A percentile compares a stretch with the other conserved stretches of the same genome.
Conservation (phyloP, 2,329 filamentous ascomycete species). For the Botryotinia convoluta region DNA sequence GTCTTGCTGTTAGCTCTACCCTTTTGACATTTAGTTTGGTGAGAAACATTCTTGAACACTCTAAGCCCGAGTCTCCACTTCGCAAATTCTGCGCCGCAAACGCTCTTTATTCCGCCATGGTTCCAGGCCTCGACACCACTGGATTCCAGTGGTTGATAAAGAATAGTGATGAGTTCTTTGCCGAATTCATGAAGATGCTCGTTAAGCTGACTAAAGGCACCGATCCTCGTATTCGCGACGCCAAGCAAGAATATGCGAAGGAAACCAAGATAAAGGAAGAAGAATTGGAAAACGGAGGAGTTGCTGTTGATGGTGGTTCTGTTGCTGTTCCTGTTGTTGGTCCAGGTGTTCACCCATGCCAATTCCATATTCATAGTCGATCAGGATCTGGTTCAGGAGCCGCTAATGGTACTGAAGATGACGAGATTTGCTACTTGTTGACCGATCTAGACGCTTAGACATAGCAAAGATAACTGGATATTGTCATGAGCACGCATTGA, state of each 20-base stretch:
- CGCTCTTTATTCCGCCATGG: constrained; percentile 19
- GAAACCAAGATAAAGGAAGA: not conserved
- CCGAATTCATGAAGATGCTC: constrained; percentile 26
- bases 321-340: not conserved
- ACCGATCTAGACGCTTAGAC: not conserved
- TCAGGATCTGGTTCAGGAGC: not conserved
- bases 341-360: constrained; percentile 23
- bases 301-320: not conserved
- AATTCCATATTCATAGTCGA: constrained; percentile 21
- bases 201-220: not conserved
- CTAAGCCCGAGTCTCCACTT: constrained; percentile 18
- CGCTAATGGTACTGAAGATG: not conserved
- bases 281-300: not conserved
- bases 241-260: not conserved
- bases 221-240: constrained; percentile 31
- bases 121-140: not conserved
- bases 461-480: not conserved
- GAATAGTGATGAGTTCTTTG: constrained; percentile 19
- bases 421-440: not conserved
- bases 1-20: constrained; percentile 22
- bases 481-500: not conserved
- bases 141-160: constrained; percentile 5
- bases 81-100: constrained; percentile 27
- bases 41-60: constrained; percentile 24
- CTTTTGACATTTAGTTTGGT: constrained; percentile 23